A percentile compares a stretch with the other conserved stretches of the same genome.
phyloP scores from a whole-genome alignment of 305 asterid genomes.

The Solanum hybrid region DNA sequence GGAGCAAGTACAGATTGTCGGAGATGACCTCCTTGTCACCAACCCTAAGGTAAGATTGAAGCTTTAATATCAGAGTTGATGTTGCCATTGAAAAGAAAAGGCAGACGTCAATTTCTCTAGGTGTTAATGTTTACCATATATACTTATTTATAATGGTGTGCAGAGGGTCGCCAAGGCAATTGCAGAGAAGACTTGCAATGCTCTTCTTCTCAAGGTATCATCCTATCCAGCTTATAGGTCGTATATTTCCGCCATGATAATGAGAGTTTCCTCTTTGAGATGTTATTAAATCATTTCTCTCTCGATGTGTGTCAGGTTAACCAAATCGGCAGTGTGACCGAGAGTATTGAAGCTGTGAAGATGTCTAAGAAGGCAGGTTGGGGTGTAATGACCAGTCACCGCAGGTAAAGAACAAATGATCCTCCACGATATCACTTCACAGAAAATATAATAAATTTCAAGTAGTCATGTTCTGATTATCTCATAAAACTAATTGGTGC shows the following conservation, averaged over 20 bases:
- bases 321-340: slow-evolving; percentile 95
- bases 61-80: neutral
- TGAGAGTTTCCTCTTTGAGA: neutral
- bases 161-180: slow-evolving; percentile 95
- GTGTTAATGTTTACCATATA: neutral
- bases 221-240: neutral
- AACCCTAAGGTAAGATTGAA: slow-evolving; percentile 63
- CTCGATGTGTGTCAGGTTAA: slow-evolving; percentile 44
- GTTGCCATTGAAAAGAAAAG: neutral
- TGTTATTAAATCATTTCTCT: neutral
- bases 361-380: slow-evolving; percentile 97
- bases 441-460: neutral
- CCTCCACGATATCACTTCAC: neutral
- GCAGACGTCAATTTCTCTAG: neutral
- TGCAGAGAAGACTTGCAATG: slow-evolving; percentile 79
- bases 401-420: slow-evolving; percentile 39
- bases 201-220: slow-evolving; percentile 92
- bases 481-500: neutral
- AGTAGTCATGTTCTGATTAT: neutral
- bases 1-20: slow-evolving; percentile 77
- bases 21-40: slow-evolving; percentile 92
- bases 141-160: neutral
- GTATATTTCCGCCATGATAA: neutral
- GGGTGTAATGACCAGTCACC: slow-evolving; percentile 99
- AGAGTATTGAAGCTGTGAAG: slow-evolving; percentile 90